These are phyloP conservation scores for Colletotrichum filicis DNA, from an alignment of 2,329 filamentous ascomycete genomes.

Conservation along the genomic window DNA sequence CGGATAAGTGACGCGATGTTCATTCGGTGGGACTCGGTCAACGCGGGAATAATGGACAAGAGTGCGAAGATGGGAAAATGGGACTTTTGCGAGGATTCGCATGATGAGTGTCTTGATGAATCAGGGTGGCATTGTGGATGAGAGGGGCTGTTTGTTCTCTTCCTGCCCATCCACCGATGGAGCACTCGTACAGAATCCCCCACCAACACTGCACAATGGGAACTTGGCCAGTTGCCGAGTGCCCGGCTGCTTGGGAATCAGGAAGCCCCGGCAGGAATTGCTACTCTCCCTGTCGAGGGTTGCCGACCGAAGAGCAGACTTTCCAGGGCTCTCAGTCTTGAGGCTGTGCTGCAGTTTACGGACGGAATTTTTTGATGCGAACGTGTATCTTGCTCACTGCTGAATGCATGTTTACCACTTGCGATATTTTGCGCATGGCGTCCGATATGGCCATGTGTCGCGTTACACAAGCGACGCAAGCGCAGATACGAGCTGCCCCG, in stretches of 20 bases:
- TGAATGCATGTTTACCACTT: neutral
- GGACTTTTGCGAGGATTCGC: neutral
- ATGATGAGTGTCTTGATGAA: neutral
- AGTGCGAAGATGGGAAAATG: neutral
- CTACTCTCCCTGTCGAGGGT: no score
- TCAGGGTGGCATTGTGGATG: neutral
- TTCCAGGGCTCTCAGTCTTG: neutral
- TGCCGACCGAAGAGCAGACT: neutral
- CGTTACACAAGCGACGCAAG: neutral
- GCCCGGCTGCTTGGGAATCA: neutral
- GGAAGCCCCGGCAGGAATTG: neutral
- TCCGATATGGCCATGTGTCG: no score
- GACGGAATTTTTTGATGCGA: neutral
- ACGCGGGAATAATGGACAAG: neutral
- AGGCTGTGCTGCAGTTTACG: neutral
- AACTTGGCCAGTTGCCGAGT: neutral
- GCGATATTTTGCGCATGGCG: no score
- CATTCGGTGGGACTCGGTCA: neutral
- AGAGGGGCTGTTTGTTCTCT: neutral
- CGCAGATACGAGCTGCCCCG: neutral
- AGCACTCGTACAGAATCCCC: neutral
- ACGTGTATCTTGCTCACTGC: neutral
- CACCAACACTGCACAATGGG: neutral
- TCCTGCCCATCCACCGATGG: neutral
- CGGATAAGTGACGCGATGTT: neutral